Evolutionary conservation across 805 yeast species (phyloP).

Genomic region (Wickerhamiella sorbophila): DNA sequence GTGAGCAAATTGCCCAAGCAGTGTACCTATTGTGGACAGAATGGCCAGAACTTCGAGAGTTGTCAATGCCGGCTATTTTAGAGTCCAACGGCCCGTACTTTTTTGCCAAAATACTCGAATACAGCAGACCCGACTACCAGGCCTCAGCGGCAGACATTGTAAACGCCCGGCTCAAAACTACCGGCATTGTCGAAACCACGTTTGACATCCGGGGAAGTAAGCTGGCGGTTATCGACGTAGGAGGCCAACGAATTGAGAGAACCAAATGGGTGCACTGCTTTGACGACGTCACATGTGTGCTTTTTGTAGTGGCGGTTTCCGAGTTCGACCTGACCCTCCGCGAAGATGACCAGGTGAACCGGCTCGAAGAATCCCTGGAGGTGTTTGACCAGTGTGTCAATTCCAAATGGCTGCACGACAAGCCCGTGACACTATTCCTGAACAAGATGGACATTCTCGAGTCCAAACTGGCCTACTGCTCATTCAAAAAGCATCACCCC

Average conservation of each 20-base stretch:
- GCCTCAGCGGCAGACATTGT: conserved; percentile 76
- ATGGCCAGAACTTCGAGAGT: conserved; percentile 28
- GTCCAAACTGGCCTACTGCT: conserved; percentile 44
- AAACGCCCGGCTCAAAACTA: conserved; percentile 84
- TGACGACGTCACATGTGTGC: conserved; percentile 73
- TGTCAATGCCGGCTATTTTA: conserved; percentile 54
- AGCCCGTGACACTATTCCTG: conserved; percentile 79
- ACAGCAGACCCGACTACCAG: conserved; percentile 47
- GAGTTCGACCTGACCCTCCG: conserved; percentile 87
- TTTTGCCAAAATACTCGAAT: conserved; percentile 55
- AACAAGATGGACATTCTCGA: conserved; percentile 79
- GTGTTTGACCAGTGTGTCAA: conserved; percentile 73
- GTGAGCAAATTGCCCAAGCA: conserved; percentile 44
- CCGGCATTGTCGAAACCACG: conserved; percentile 82
- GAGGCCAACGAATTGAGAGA: conserved; percentile 93
- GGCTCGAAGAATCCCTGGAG: conserved; percentile 81
- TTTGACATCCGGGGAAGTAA: conserved; percentile 50
- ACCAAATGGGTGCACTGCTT: conserved; percentile 96
- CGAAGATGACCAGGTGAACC: conserved; percentile 78
- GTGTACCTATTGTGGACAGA: conserved; percentile 50
- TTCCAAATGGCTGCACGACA: conserved; percentile 68
- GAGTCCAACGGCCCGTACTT: conserved; percentile 52
- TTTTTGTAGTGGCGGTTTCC: conserved; percentile 77
- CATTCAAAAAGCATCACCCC: conserved; percentile 63
- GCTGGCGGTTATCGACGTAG: conserved; percentile 82